Evolutionary conservation across 305 asterid species (phyloP).

Genomic region (Nicotiana rustica): DNA sequence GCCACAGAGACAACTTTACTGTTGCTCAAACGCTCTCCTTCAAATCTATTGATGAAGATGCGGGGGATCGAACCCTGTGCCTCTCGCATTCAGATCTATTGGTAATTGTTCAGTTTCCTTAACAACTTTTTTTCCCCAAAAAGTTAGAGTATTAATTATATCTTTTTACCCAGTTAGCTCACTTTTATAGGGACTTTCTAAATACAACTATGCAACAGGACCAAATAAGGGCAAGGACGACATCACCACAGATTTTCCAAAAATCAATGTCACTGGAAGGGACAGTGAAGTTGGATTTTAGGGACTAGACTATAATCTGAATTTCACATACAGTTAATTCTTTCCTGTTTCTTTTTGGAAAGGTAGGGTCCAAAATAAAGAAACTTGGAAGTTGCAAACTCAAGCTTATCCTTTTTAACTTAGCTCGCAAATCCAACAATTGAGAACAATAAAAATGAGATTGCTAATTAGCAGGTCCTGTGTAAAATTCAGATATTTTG

Average conservation of each 20-base stretch:
- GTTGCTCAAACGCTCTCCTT: too few species aligned
- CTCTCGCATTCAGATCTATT: slow-evolving; percentile 69
- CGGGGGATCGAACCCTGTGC: slow-evolving; percentile 98
- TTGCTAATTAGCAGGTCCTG: too few species aligned
- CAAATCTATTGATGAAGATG: slow-evolving; percentile 60
- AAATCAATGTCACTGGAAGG: slow-evolving; percentile 5
- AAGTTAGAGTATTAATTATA: neutral
- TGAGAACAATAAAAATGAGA: neutral
- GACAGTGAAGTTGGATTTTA: neutral
- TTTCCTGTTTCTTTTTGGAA: slow-evolving; percentile 1
- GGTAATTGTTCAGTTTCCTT: neutral
- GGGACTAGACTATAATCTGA: neutral
- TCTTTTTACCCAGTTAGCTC: neutral
- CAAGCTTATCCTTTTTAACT: neutral
- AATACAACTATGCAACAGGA: neutral
- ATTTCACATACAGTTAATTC: neutral
- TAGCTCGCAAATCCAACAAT: neutral
- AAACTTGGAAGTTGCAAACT: neutral
- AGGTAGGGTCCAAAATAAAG: too few species aligned
- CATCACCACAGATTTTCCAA: neutral
- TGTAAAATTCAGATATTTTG: neutral
- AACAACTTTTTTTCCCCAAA: neutral
- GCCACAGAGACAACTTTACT: too few species aligned
- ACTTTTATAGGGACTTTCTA: neutral
- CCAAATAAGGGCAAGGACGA: neutral